Base-by-base conservation (phyloP, 2,329 filamentous ascomycete genomes). In the Intubia oerlemansii region DNA sequence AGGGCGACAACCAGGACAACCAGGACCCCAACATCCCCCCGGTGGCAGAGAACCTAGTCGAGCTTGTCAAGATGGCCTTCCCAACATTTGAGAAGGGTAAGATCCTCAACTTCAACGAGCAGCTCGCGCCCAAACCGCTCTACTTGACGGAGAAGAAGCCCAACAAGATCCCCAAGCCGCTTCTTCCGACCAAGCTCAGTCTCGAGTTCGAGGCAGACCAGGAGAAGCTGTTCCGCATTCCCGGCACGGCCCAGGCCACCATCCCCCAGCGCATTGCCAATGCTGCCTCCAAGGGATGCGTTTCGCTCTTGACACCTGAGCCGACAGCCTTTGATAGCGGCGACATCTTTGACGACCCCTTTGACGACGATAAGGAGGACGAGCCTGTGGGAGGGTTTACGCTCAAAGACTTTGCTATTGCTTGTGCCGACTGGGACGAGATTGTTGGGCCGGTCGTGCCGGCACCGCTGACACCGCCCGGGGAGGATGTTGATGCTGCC, bases 171-270 rank as follows among this genome's bases (percentile, higher is more conserved):
- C 79, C 82, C 1, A 88, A 84, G 49, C 61, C 79, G 11, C 60
- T 95, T 4, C 64, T 82, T 5, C 81, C 82, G 0, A 84, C 76
- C 13, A 98, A 98, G 49, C 62, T 92, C 32, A 82, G 70, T 35
- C 59, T 98, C 10, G 88, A 98, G 35, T 56, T 95, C 19, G 76
- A 79, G 3, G 62, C 67, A 26, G 88, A 95, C 41, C 78, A 91
- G 39, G 80, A 91, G 47, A 81, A 82, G 40, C 59, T 65, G 16
- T 98, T 95, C 46, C 70, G 72, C 32, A 66, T 85, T n/a, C 61
- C 68, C 1, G 71, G 71, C 1, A 61, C 68, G 16, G 58, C 62
- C 1, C 53, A 56, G 4, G 43, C 49, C 3, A 48, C 45, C 9
- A 63, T 69, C 25, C 63, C 67, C 26, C 59, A 68, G 34, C 63